These are phyloP conservation scores for Rhizoclosmatium globosum DNA, from an alignment of 192 early-diverging fungal genomes.

Conservation along the genomic window DNA sequence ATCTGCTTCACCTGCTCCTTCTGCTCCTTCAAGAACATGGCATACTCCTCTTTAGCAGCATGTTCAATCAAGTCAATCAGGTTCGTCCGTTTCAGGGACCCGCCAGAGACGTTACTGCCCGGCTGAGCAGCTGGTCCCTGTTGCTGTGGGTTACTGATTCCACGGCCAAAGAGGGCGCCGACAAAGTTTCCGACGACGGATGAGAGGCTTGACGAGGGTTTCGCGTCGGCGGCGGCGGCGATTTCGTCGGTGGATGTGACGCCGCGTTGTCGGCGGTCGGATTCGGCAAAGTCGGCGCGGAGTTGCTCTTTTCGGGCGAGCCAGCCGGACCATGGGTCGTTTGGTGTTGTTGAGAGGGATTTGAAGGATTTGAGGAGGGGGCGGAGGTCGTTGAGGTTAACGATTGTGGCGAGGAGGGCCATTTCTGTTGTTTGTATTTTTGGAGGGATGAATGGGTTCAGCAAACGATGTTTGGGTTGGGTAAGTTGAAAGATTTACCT, in stretches of 20 bases:
- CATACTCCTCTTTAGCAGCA: constrained; percentile 71
- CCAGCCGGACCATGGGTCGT: constrained; percentile 56
- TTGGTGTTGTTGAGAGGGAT: constrained; percentile 34
- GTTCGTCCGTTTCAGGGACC: constrained; percentile 59
- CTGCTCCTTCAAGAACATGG: constrained; percentile 71
- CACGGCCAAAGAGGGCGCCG: constrained; percentile 42
- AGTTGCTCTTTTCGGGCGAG: constrained; percentile 46
- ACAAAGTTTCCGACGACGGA: constrained; percentile 19
- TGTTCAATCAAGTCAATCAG: constrained; percentile 73
- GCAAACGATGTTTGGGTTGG: too few species aligned
- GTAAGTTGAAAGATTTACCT: constrained; percentile 61
- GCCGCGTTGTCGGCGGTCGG: neutral
- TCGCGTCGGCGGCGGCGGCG: constrained; percentile 9
- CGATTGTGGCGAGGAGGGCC: constrained; percentile 41
- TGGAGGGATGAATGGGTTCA: neutral
- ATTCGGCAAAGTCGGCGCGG: constrained; percentile 43
- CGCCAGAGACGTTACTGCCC: constrained; percentile 18
- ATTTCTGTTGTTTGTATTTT: constrained; percentile 51
- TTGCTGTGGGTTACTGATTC: constrained; percentile 50
- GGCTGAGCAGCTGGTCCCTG: constrained; percentile 58
- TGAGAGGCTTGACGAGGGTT: neutral
- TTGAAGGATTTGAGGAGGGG: constrained; percentile 49
- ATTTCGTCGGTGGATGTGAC: neutral
- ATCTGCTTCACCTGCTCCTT: constrained; percentile 71
- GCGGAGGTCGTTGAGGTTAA: constrained; percentile 56